Evolutionary conservation across 1,139 yeast species (phyloP).

Genomic region (Yamadazyma taylorii): DNA sequence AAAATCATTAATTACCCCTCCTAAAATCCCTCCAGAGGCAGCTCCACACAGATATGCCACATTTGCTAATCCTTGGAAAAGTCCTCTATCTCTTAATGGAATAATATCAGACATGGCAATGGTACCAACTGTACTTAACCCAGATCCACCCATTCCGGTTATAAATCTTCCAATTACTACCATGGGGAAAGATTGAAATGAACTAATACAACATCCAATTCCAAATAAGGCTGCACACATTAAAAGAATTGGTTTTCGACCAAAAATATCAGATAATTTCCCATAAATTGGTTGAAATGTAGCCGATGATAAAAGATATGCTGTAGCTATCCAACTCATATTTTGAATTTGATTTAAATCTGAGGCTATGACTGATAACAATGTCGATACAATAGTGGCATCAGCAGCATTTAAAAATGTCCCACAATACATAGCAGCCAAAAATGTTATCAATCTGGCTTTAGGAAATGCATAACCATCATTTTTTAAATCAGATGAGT

Average conservation of each 20-base stretch:
- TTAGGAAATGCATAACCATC: constrained; percentile 36
- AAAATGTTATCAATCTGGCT: constrained; percentile 30
- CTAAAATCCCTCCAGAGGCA: constrained; percentile 56
- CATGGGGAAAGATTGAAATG: constrained; percentile 36
- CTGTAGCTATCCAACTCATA: constrained; percentile 50
- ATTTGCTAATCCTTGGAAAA: constrained; percentile 54
- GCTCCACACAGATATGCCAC: constrained; percentile 52
- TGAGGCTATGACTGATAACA: constrained; percentile 43
- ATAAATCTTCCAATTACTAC: constrained; percentile 60
- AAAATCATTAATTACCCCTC: constrained; percentile 69
- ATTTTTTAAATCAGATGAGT: constrained; percentile 11
- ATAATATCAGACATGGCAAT: constrained; percentile 54
- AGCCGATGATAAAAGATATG: constrained; percentile 41
- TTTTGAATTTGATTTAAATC: constrained; percentile 40
- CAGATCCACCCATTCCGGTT: constrained; percentile 61
- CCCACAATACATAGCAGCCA: constrained; percentile 37
- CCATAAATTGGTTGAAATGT: constrained; percentile 76
- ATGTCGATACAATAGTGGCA: constrained; percentile 45
- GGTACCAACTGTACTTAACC: constrained; percentile 50
- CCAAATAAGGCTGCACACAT: constrained; percentile 38
- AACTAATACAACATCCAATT: constrained; percentile 42
- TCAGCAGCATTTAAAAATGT: constrained; percentile 46
- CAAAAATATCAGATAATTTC: constrained; percentile 82
- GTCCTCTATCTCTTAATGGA: constrained; percentile 52
- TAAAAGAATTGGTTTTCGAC: constrained; percentile 53